These are phyloP conservation scores for Emmonsia crescens DNA, from an alignment of 2,329 filamentous ascomycete genomes.

Conservation along the genomic window DNA sequence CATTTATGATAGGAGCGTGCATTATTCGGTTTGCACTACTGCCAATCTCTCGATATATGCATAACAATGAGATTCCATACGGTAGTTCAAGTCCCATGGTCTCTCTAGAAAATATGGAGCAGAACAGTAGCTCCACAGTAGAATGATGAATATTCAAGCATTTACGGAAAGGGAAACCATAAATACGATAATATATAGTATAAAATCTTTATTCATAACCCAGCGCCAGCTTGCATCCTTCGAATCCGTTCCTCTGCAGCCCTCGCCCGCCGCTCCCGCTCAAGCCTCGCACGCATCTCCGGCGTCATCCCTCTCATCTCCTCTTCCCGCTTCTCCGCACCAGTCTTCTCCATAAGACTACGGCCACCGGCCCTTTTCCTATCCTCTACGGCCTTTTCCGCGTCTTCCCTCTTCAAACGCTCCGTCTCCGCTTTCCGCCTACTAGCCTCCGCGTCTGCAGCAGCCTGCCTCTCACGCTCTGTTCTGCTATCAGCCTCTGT, in stretches of 20 bases:
- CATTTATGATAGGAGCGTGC: too few species aligned
- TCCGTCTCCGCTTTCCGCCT: slow-evolving; percentile 65
- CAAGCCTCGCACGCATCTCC: slow-evolving; percentile 73
- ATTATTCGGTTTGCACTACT: too few species aligned
- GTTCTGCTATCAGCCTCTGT: slow-evolving; percentile 60
- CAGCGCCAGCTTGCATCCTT: slow-evolving; percentile 43
- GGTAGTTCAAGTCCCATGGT: not conserved
- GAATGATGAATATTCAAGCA: too few species aligned
- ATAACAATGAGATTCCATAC: too few species aligned
- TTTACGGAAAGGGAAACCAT: too few species aligned
- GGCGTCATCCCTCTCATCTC: slow-evolving; percentile 75
- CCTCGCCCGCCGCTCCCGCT: slow-evolving; percentile 78
- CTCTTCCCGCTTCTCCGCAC: slow-evolving; percentile 70
- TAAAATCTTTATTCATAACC: not conserved
- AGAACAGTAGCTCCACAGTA: not conserved
- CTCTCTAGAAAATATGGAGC: not conserved
- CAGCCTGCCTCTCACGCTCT: slow-evolving; percentile 59
- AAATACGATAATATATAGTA: not conserved
- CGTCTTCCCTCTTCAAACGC: slow-evolving; percentile 55
- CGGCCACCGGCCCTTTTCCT: slow-evolving; percentile 44
- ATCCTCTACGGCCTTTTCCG: slow-evolving; percentile 27
- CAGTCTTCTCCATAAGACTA: slow-evolving; percentile 56
- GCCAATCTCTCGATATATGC: too few species aligned
- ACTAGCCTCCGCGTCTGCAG: slow-evolving; percentile 56
- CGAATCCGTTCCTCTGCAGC: slow-evolving; percentile 82